Base-by-base conservation (phyloP, 768 basidiomycete species). In the Mycena chlorophos region DNA sequence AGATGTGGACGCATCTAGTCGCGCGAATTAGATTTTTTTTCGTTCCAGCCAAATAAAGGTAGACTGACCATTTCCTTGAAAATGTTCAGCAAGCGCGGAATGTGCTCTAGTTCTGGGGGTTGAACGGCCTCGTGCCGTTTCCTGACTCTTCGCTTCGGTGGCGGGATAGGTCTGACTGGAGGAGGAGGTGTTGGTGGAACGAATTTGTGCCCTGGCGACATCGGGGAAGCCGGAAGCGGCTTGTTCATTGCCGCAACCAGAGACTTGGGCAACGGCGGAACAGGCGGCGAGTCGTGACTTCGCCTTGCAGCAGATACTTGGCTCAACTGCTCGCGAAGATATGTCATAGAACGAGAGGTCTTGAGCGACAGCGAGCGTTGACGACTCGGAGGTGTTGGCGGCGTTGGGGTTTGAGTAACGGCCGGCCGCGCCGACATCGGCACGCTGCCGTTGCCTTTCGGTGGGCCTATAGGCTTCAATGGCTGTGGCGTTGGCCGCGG, bases 31-130 rank as follows among this genome's bases (percentile, higher is more conserved):
- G n/a, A n/a, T n/a, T 8, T 10, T 40, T 13, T 10, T 12, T 19
- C 20, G 13, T 27, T 27, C 10, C 19, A 20, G 31, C 26, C 46
- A 48, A 29, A 52, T 34, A 52, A 20, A n/a, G n/a, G n/a, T n/a
- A n/a, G 25, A 73, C 85, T 66, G 57, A 97, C 94, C 81, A 98
- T 85, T 74, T 98, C 97, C 40, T 88, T 81, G 69, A 98, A 98
- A 25, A 98, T 63, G 2, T 96, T 94, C 31, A 97, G 74, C 20
- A 99, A 69, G 56, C 84, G 78, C n/a, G 91, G 88, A 49, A 98
- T 83, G 64, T 87, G 80, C 45, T 77, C 73, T 45, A 98, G 75
- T 49, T 90, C 85, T 1, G 97, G 97, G 40, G 88, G 86, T 61
- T 84, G 81, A 40, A 89, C 69, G 6, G 73, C 65, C 40, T 73